Base-by-base conservation (phyloP, 78 protist genomes). In the Emiliania huxleyi region DNA sequence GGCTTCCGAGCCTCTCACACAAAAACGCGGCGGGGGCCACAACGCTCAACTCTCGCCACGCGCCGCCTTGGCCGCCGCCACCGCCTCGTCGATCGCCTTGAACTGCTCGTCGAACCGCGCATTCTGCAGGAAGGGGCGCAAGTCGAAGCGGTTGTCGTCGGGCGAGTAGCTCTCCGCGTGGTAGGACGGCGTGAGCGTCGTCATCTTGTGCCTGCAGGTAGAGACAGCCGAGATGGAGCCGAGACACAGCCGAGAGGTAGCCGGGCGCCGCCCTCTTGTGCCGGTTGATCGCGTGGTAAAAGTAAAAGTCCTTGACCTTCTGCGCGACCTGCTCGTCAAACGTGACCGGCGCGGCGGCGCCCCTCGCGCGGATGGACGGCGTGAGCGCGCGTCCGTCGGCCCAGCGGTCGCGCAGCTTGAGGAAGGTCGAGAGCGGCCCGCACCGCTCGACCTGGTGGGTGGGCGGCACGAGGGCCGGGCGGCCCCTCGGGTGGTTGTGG, bases 91-190 rank as follows among this genome's bases (percentile, higher is more conserved):
- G 55, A 96, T 95, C 12, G 56, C 21, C 42, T 45, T 69, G 38
- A 95, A 96, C 92, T 95, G 97, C 42, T 90, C 45, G 90, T 84
- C 97, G 94, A 95, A 79, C 91, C 91, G 23, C 2, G 73, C 33
- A 52, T 52, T 52, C 15, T 6, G 94, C n/a, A 97, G 79, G 92
- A 97, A 96, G 52, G 93, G 98, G 23, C 98, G 89, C 62, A 95
- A 95, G 90, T 97, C 98, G 87, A 79, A 97, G 44, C 98, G 94
- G 91, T 96, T 97, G 94, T 96, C 98, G 38, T 97, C 98, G 4
- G 98, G 97, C 33, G 95, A 55, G 88, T 90, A 88, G 15, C 11
- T 49, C 69, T 96, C 98, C 3, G 97, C 97, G 90, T 97, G 98
- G 83, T 96, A 96, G 5, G 98, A 40, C 2, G 98, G 98, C 26